Conservation (phyloP, 1,139 yeast genomes). For the Yamadazyma spencermartinsiae region DNA sequence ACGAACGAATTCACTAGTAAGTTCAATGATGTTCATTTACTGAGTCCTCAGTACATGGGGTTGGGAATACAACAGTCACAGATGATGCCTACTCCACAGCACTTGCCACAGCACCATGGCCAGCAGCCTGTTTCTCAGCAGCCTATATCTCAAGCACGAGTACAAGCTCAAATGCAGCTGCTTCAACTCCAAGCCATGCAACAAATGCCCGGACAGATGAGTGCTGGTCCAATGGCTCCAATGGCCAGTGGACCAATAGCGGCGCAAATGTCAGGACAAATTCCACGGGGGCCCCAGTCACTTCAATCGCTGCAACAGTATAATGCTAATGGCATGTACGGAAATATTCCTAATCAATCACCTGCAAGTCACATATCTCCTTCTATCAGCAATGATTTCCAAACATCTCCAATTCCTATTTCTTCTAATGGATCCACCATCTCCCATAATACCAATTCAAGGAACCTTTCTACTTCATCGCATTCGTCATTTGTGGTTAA, state of each 20-base stretch:
- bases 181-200: constrained; percentile 3
- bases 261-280: constrained; percentile 10
- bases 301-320: constrained; percentile 2
- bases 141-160: constrained; percentile 6
- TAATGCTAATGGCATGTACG: background rate
- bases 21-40: constrained; percentile 2
- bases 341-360: background rate
- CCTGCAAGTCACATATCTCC: background rate
- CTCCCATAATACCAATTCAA: background rate
- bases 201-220: background rate
- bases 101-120: background rate
- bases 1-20: background rate
- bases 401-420: background rate
- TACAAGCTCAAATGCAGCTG: constrained; percentile 2
- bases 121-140: background rate
- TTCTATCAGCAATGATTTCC: background rate
- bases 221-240: too few species aligned
- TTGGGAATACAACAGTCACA: background rate
- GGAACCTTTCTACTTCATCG: background rate
- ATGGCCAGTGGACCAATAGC: too few species aligned
- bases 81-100: background rate
- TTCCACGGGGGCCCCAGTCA: too few species aligned
- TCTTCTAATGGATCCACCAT: background rate
- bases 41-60: background rate
- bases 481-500: constrained; percentile 1